Conservation (phyloP, 192 early-diverging fungal genomes). For the Coemansia sp. region DNA sequence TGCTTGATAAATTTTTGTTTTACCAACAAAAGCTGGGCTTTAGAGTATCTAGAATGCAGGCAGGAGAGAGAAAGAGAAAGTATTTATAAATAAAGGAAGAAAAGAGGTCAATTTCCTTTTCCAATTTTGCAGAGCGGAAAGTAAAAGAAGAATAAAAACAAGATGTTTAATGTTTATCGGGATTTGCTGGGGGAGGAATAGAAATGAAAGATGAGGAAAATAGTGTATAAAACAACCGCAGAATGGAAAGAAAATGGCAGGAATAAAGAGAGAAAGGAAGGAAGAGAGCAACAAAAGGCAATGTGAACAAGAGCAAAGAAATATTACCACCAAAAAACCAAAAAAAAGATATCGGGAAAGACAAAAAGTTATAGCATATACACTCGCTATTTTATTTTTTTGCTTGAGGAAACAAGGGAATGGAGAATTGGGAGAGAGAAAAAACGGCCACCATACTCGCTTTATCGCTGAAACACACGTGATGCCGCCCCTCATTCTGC, state of each 20-base stretch:
- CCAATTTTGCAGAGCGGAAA: too few relatives aligned
- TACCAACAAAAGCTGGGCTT: too few relatives aligned
- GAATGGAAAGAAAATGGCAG: neutral
- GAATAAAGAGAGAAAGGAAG: neutral
- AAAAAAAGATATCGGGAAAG: neutral
- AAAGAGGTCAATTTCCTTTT: too few relatives aligned
- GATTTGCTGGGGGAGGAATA: too few relatives aligned
- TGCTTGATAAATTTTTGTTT: neutral
- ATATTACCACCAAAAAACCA: neutral
- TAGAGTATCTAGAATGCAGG: conserved; percentile 5
- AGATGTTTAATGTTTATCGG: too few relatives aligned
- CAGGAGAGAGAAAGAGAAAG: neutral
- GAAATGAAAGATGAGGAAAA: too few relatives aligned
- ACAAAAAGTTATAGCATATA: too few relatives aligned
- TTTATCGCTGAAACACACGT: neutral
- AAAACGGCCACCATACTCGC: neutral
- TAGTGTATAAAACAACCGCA: neutral
- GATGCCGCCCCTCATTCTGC: neutral
- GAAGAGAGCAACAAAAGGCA: neutral
- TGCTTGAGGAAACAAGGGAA: too few relatives aligned
- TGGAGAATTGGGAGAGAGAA: neutral
- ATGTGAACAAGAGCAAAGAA: too few relatives aligned
- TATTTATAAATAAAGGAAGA: neutral
- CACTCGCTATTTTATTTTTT: too few relatives aligned
- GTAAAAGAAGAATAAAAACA: too few relatives aligned